Evolutionary conservation across 371 early-diverging fungal species (phyloP).

Genomic region (Mucor racemosus): DNA sequence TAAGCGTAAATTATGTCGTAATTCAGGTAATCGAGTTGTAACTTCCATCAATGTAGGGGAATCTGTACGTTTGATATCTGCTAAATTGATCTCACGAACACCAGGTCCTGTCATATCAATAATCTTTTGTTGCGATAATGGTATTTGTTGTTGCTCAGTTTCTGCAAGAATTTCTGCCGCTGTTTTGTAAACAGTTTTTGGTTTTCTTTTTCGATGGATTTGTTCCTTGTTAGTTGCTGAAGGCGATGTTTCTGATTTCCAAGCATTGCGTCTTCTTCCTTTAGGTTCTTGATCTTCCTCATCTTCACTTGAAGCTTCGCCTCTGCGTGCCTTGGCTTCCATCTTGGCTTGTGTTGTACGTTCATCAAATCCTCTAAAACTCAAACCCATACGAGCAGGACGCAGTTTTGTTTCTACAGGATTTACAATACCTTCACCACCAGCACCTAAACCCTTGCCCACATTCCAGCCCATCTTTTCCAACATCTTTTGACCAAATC

Average conservation of each 20-base stretch:
- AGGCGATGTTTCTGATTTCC: slow-evolving; percentile 39
- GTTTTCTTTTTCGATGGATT: slow-evolving; percentile 32
- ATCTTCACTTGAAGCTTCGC: slow-evolving; percentile 31
- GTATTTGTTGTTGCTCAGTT: slow-evolving; percentile 28
- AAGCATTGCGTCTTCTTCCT: slow-evolving; percentile 47
- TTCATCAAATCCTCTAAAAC: slow-evolving; percentile 77
- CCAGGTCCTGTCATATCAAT: slow-evolving; percentile 83
- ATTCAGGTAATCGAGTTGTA: slow-evolving; percentile 69
- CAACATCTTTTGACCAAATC: slow-evolving; percentile 80
- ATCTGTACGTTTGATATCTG: slow-evolving; percentile 49
- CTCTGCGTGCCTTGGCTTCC: slow-evolving; percentile 44
- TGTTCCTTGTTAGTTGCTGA: no score
- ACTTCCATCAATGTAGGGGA: slow-evolving; percentile 53
- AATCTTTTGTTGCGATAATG: slow-evolving; percentile 63
- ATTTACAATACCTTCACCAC: slow-evolving; percentile 84
- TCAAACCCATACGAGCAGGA: slow-evolving; percentile 83
- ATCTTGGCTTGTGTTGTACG: slow-evolving; percentile 58
- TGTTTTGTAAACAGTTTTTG: slow-evolving; percentile 72
- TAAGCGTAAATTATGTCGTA: slow-evolving; percentile 79
- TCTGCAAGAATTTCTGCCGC: slow-evolving; percentile 67
- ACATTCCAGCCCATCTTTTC: slow-evolving; percentile 83
- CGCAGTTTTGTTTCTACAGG: slow-evolving; percentile 88
- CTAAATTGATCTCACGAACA: slow-evolving; percentile 64
- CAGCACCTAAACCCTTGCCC: slow-evolving; percentile 79
- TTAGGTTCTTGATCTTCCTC: slow-evolving; percentile 28